These are phyloP conservation scores for Coleophoma crateriformis DNA, from an alignment of 2,329 filamentous ascomycete genomes.

Conservation along the genomic window DNA sequence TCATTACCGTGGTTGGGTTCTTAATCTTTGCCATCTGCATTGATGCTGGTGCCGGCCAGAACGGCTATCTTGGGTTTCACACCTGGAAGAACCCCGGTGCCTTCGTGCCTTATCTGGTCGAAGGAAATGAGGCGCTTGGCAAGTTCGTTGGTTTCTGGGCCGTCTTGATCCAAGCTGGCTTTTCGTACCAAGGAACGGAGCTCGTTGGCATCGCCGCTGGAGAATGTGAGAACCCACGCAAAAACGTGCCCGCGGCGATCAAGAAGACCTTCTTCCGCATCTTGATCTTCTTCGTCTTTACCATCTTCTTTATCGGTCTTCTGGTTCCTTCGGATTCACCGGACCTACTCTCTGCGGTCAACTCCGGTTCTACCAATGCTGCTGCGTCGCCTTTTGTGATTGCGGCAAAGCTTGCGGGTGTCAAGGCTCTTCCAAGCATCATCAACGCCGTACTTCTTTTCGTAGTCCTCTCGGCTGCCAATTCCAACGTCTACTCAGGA, in stretches of 20 bases:
- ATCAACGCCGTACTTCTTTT: conserved; percentile 76
- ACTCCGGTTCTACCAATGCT: conserved; percentile 45
- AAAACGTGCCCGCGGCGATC: conserved; percentile 68
- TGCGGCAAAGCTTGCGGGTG: conserved; percentile 61
- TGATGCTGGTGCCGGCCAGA: conserved; percentile 62
- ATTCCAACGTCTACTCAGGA: conserved; percentile 71
- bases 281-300: conserved; percentile 59
- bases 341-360: conserved; percentile 33
- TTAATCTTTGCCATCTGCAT: conserved; percentile 72
- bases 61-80: conserved; percentile 70
- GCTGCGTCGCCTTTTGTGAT: conserved; percentile 52
- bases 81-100: conserved; percentile 66
- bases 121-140: conserved; percentile 39
- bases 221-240: conserved; percentile 67
- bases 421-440: conserved; percentile 58
- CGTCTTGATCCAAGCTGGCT: conserved; percentile 62
- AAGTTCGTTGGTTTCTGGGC: conserved; percentile 67
- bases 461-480: conserved; percentile 72
- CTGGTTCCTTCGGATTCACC: conserved; percentile 59
- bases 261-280: conserved; percentile 73
- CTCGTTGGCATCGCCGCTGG: conserved; percentile 74
- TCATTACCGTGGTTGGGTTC: conserved; percentile 69
- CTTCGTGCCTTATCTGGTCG: conserved; percentile 55
- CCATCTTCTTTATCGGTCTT: conserved; percentile 67
- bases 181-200: conserved; percentile 69